Evolutionary conservation across 2,329 filamentous ascomycete species (phyloP), one percentile per base, ranked within the genome.

Genomic region (Aspergillus phoenicis): DNA sequence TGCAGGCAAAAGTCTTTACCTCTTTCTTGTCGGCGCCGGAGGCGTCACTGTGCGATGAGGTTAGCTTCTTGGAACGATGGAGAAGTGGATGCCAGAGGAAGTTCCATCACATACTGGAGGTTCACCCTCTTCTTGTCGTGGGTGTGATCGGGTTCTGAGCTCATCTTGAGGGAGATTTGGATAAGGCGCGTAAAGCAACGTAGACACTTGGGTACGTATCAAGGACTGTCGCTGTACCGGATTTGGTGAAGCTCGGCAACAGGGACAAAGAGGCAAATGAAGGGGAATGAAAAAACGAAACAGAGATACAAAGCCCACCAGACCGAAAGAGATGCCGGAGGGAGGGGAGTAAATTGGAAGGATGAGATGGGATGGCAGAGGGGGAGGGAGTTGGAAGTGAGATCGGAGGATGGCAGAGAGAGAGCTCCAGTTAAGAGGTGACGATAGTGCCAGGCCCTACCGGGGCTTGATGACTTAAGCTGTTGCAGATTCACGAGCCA

Each of bases 21-120:
- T 91, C 85, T 83, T 91, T 95, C 81, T 88, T 86, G 77, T 96
- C 92, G 66, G 91, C 89, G 77, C 93, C 93, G 63, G 93, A 97
- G 76, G 91, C 84, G 81, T 97, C 93, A 82, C 93, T 97, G 70
- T 58, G 70, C 39, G 38, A 33, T 53, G 33, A 52, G 58, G 75
- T 87, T 76, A 86, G 79, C 68, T 67, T 52, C 48, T 38, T 36
- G 53, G 30, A 26, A 57, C 59, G 60, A 68, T 65, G 62, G 48
- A 64, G 52, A 61, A 53, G 20, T 45, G 6, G 6, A 45, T 22
- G 20, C 41, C 26, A 49, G 55, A 51, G n/a, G 39, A 55, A 43
- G 20, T 58, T 57, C 22, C 30, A 41, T 51, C 45, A 81, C 90
- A 77, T 86, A 94, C 91, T 87, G 85, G 79, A 94, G 78, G 80